Base-by-base conservation (phyloP, 768 basidiomycete genomes). In the Pisolithus sp. region DNA sequence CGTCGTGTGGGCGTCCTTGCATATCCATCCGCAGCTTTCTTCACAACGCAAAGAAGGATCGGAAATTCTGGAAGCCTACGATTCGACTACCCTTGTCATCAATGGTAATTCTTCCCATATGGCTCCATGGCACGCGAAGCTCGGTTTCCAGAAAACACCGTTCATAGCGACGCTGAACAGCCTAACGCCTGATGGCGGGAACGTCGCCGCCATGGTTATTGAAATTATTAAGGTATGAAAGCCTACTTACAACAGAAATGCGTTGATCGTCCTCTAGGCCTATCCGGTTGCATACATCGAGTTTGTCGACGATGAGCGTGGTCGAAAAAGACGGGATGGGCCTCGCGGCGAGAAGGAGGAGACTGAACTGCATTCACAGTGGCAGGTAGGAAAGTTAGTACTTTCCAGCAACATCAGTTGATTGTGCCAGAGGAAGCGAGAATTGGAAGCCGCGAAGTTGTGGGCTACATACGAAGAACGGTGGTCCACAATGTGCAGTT, bases 51-150 rank as follows among this genome's bases (percentile, higher is more conserved):
- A 85, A 59, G 93, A 96, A 8, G 85, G 89, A 0, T 74, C 74
- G 4, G 93, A 97, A 51, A 80, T 90, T 2, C 73, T 98, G 23
- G 87, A 93, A 54, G 89, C 88, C 1, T 86, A 88, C 57, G 71
- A 80, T 53, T 82, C 77, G 6, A 80, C 79, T 21, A 76, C 75
- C 45, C 75, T 99, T 18, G 62, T 79, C 20, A 67, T 99, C 17
- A 75, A 78, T 4, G 93, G 90, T 3, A 99, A 99, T 66, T 89
- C 89, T 0, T 84, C 91, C 2, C 85, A 88, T 55, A 73, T 94
- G 48, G 88, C 86, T 4, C 79, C 83, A 0, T 99, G 96, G 96
- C 81, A 96, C 62, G 74, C 83, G 1, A 89, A 85, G 57, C 77
- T 99, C 6, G 96, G 96, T 7, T 91, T 91, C 62, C 79, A 79